These are phyloP conservation scores for Odonthalia washingtoniensis DNA, from an alignment of 31 red algal species.

Conservation along the genomic window DNA sequence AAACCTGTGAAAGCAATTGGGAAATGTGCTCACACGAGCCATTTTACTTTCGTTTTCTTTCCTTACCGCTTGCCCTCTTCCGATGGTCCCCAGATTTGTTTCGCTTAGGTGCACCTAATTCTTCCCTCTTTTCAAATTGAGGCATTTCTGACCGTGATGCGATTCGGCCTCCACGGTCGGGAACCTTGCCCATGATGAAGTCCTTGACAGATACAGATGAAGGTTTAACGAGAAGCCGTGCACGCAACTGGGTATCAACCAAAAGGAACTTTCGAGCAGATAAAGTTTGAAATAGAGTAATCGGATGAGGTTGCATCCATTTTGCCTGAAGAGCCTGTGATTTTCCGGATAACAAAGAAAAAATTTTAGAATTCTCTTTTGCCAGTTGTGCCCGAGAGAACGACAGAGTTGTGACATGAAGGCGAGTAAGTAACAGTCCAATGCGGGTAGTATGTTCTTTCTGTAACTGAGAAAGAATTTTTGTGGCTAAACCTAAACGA, in stretches of 20 bases:
- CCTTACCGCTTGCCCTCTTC: conserved; percentile 22
- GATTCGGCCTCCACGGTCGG: conserved; percentile 51
- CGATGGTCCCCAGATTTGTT: neutral
- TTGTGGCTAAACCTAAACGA: neutral
- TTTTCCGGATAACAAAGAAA: neutral
- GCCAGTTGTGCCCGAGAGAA: conserved; percentile 5
- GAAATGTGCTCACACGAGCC: no score
- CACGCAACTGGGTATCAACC: conserved; percentile 8
- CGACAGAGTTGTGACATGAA: conserved; percentile 18
- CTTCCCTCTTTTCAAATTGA: conserved; percentile 12
- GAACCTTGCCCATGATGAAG: conserved; percentile 46
- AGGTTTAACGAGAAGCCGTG: neutral
- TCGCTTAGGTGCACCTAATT: neutral
- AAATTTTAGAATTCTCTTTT: neutral
- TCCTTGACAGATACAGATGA: neutral
- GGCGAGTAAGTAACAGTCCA: conserved; percentile 33
- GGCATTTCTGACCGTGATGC: conserved; percentile 13
- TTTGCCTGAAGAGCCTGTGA: neutral
- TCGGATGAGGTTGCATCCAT: neutral
- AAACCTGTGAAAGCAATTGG: no score
- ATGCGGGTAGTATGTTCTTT: conserved; percentile 24
- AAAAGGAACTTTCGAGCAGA: conserved; percentile 17
- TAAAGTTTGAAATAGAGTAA: conserved; percentile 17
- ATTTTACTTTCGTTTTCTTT: no score
- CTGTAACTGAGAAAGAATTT: neutral